Base-by-base conservation (phyloP, 495 filamentous ascomycete genomes). In the Letharia lupina region DNA sequence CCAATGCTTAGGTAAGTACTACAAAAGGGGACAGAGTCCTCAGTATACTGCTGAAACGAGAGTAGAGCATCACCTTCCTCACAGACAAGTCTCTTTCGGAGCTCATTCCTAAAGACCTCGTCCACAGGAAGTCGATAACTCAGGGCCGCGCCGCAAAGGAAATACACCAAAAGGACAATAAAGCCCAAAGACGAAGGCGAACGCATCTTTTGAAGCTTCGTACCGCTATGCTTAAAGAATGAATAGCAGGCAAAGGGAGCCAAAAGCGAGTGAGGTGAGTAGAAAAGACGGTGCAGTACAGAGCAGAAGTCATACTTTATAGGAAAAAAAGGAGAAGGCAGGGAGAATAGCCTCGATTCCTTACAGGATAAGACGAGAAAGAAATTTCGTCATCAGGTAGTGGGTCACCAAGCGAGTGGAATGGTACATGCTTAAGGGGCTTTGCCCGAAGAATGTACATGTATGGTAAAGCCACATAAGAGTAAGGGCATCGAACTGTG, bases 1-100 rank as follows among this genome's bases (percentile, higher is more conserved):
- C 8, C 20, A 47, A 64, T 44, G n/a, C 42, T 60, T 3, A 70
- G 28, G 28, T 52, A 47, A 31, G 1, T 41, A 11, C 57, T 45
- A 61, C 68, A 70, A 13, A 67, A 64, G 1, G 64, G 60, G 16
- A 44, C 57, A n/a, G 65, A 12, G 54, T 67, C 65, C 6, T 70
- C 41, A 2, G 41, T 13, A 52, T 60, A 31, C 12, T 23, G 3
- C 12, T 67, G 65, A 4, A 70, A 42, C 11, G 42, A 40, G 45
- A 37, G 33, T 15, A 67, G 47, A 28, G 28, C 4, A 20, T 28
- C 18, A 44, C 67, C 68, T 18, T 67, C 35, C 8, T 40, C 11
- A 61, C 68, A 70, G 28, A 60, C 13, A 9, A 63, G 28, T n/a
- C 60, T 66, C 64, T 60, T 61, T 52, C 52, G 18, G 18, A 62